Base-by-base conservation (phyloP, 495 filamentous ascomycete genomes). In the Hypomontagnella monticulosa region DNA sequence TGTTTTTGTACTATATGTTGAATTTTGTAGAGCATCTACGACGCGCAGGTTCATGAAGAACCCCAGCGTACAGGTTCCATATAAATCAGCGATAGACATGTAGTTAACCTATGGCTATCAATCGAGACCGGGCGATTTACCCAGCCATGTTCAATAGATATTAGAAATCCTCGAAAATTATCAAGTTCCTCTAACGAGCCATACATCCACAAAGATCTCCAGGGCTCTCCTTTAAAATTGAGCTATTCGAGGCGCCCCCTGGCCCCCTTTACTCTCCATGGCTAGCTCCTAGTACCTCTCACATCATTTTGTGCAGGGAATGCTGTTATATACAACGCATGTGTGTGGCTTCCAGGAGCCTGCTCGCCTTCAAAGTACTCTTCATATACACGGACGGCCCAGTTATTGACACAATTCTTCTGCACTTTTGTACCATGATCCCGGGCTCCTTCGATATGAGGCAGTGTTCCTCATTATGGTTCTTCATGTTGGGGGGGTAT, bases 251-350 rank as follows among this genome's bases (percentile, higher is more conserved):
- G 36, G 37, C 40, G n/a, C 19, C 7, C 11, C 32, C n/a, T n/a
- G 23, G 48, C 40, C 42, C 48, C 34, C 49, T 40, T 38, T 23
- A 18, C 40, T 53, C 10, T 43, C 47, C 23, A 30, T 19, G 14
- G 20, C 9, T 23, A 15, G 37, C 34, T 41, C 34, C 2, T 11
- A 23, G 18, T 18, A 11, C 36, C 14, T 43, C n/a, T 50, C 32
- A 33, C 12, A 9, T 14, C 16, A 23, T 51, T 51, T 34, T 52
- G 37, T 57, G 43, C 34, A 47, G 46, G 52, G 49, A 32, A 27
- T 32, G 20, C 27, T 14, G 18, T 42, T 64, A 69, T 69, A 53
- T 69, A 69, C 66, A 64, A 49, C 14, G 55, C 51, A 64, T 20
- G 52, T 56, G 38, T 30, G 19, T 60, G 37, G 34, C 40, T 30